Base-by-base conservation (phyloP, 2,329 filamentous ascomycete genomes). In the Colletotrichum lini region DNA sequence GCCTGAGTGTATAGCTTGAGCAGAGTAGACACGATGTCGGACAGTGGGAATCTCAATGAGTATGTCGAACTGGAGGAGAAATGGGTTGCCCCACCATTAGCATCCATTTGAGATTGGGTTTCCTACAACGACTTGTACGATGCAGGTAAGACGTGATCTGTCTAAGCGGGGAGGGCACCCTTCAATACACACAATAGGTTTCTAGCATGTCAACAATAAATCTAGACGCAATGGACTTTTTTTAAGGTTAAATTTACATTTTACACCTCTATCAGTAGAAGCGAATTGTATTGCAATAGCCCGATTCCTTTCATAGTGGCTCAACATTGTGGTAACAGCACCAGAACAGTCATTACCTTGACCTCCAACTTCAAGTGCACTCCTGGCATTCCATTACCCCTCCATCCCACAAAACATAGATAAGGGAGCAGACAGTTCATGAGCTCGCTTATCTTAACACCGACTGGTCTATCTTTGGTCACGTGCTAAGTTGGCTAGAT, bases 141-240 rank as follows among this genome's bases (percentile, higher is more conserved):
- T 50, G 45, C 59, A 50, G 18, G 47, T 50, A 52, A 62, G 59
- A 52, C 59, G 59, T 62, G 59, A 62, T 40, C 35, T 18, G 45
- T 26, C 30, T 42, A 52, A 62, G 59, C 47, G 35, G 59, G 47
- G 45, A 42, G 47, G 9, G 35, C 40, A 16, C 13, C n/a, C 18
- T 23, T 16, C 5, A 16, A 42, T 23, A 56, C n/a, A 23, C 35
- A 42, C 7, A 56, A 9, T 30, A 57, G 8, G 35, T 42, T 38
- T n/a, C 53, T 23, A 42, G 6, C 13, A 57, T 42, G 23, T 42
- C 53, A 57, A 42, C 53, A 12, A 42, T 18, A 40, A 7, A 38
- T n/a, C 4, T 6, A 15, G n/a, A 56, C 13, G 7, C 23, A 23
- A 16, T 15, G 18, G 12, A 56, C 21, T 18, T n/a, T 4, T 21